Conservation (phyloP, 148 eudicot species). For the Nyssa sinensis region DNA sequence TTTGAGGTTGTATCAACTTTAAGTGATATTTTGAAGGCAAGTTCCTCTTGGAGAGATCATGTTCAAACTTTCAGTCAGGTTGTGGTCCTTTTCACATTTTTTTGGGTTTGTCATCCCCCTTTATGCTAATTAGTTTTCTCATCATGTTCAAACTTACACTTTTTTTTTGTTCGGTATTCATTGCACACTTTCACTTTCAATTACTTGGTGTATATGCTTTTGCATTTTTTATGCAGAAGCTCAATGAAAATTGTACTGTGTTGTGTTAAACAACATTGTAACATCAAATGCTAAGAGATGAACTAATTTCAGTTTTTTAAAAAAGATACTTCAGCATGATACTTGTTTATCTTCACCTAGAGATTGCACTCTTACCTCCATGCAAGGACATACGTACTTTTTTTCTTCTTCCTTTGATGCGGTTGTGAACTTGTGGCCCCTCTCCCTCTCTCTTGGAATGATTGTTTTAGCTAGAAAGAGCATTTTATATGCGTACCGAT, state of each 20-base stretch:
- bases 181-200: background rate
- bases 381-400: no score
- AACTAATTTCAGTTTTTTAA: background rate
- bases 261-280: no score
- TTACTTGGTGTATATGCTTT: background rate
- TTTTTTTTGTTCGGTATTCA: no score
- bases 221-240: background rate
- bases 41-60: conserved; percentile 98
- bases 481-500: background rate
- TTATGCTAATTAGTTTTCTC: conserved; percentile 2
- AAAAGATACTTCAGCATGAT: no score
- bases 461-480: background rate
- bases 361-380: no score
- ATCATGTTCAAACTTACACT: background rate
- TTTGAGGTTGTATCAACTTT: conserved; percentile 95
- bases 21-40: conserved; percentile 89
- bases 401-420: background rate
- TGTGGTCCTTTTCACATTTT: conserved; percentile 17
- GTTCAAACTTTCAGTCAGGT: conserved; percentile 95
- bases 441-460: no score
- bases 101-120: background rate
- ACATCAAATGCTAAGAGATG: background rate
- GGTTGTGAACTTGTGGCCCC: background rate
- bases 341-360: no score
- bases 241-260: no score